Conservation (phyloP, 2,329 filamentous ascomycete species). For the Polytolypa hystricis region DNA sequence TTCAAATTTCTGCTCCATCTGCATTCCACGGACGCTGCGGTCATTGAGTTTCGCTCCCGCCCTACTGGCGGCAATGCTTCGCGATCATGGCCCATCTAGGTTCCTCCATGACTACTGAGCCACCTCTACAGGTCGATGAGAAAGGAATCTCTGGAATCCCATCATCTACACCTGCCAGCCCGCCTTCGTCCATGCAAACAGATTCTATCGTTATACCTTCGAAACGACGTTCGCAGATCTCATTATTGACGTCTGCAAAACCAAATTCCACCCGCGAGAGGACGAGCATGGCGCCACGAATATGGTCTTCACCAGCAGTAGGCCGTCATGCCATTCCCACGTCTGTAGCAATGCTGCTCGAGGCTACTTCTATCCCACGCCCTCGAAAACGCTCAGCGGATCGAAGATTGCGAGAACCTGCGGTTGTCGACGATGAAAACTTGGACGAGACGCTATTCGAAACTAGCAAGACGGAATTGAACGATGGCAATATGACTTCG, state of each 20-base stretch:
- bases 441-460: slow-evolving; percentile 48
- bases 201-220: neutral
- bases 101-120: no score
- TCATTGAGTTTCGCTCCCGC: neutral
- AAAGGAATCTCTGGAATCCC: neutral
- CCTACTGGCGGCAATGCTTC: no score
- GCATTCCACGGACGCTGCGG: no score
- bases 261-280: no score
- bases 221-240: neutral
- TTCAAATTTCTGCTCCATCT: no score
- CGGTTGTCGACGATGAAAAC: slow-evolving; percentile 32
- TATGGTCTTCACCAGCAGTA: no score
- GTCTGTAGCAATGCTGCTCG: slow-evolving; percentile 47
- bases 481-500: slow-evolving; percentile 28
- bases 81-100: neutral
- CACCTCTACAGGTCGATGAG: no score
- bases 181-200: neutral
- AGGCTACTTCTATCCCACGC: slow-evolving; percentile 49
- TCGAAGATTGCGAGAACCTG: slow-evolving; percentile 28
- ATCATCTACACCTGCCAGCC: neutral
- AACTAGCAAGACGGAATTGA: slow-evolving; percentile 39
- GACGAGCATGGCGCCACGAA: no score
- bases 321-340: slow-evolving; percentile 32
- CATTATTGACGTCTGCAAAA: no score
- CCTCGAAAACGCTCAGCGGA: slow-evolving; percentile 32